Evolutionary conservation across 345 rosid genomes (phyloP), one percentile per base, ranked within the genome.

Genomic region (Bretschneidera sinensis): DNA sequence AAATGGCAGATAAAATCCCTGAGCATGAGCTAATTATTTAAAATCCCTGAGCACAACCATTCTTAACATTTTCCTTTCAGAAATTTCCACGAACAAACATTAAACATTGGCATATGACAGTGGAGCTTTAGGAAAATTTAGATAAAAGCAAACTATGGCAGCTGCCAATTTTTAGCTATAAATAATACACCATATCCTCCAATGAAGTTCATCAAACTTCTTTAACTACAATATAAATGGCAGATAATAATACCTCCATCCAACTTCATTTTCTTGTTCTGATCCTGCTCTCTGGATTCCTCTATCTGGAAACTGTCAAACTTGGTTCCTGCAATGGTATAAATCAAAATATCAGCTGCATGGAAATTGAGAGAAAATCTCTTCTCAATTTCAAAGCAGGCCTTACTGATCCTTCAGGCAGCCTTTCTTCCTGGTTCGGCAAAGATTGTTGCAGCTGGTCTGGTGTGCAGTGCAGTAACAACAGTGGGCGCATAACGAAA

Each of bases 361-460:
- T 21, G 9, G 45, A 39, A 39, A 5, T 39, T 39, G 85, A 83
- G 66, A 58, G 64, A 60, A 56, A 67, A 17, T 83, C 83, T 9
- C 85, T 83, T 25, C 66, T 80, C 28, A 54, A 54, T n/a, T n/a
- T n/a, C n/a, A n/a, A n/a, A n/a, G n/a, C n/a, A n/a, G n/a, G n/a
- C n/a, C n/a, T n/a, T n/a, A n/a, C n/a, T n/a, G n/a, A n/a, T n/a
- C n/a, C 13, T 78, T 66, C 87, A 2, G 69, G 68, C 64, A 61
- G 73, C 9, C 76, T 83, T 28, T 49, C 62, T 17, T 78, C 83
- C 23, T 83, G 85, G 88, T 39, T 61, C 19, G 80, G 81, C 57
- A 70, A 75, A 54, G 78, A 75, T 52, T 85, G 82, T 64, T 79
- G 90, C 66, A 48, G 18, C 54, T 80, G 88, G 88, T 5, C 48